These are phyloP conservation scores for Mycena galericulata DNA, from an alignment of 768 basidiomycete species.

Conservation along the genomic window DNA sequence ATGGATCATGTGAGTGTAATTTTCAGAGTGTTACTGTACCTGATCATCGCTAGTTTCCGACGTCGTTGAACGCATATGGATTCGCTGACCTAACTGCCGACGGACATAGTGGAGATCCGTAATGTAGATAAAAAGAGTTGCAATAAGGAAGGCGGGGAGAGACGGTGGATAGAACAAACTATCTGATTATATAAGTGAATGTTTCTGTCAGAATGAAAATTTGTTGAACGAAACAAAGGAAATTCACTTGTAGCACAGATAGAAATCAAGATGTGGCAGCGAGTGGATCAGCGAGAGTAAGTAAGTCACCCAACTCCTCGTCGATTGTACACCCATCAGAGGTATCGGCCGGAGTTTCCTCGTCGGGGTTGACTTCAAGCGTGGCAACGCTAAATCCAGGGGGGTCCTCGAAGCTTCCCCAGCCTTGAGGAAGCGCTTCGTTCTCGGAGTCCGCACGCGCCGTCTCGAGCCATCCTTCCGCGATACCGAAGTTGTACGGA, in stretches of 20 bases:
- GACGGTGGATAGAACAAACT: no score
- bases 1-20: slow-evolving; percentile 22
- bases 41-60: neutral
- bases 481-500: slow-evolving; percentile 1
- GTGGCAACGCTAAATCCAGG: neutral
- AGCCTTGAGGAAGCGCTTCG: neutral
- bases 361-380: neutral
- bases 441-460: neutral
- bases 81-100: slow-evolving; percentile 2
- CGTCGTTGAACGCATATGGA: slow-evolving; percentile 4
- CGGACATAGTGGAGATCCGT: no score
- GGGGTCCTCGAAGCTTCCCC: neutral
- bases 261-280: no score
- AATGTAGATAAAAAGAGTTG: neutral
- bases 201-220: no score
- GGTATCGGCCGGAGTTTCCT: neutral
- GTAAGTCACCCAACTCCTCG: neutral
- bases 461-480: neutral
- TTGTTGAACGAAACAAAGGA: no score
- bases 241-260: no score
- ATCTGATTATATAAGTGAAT: neutral
- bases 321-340: neutral
- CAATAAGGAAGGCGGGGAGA: neutral
- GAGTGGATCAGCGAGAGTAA: neutral
- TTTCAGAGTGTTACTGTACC: neutral